Percentiles rank a stretch among this genome's conserved stretches.
Conservation (phyloP, 1,284 basidiomycete species). For the Trichosporon ovoides region DNA sequence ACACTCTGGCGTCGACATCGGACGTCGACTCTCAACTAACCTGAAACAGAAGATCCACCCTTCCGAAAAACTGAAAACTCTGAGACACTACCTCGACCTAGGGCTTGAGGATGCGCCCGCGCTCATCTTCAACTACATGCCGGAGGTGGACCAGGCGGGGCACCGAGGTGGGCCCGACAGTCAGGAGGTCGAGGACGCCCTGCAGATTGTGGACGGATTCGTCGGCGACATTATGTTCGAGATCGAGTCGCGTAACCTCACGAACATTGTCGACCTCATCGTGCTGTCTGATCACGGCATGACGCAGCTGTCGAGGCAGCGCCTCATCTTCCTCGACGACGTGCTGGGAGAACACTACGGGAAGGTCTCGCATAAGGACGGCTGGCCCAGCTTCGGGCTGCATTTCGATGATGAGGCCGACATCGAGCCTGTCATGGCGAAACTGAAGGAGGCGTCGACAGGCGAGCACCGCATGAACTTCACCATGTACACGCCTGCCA, state of each 20-base stretch:
- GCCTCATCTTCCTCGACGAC: slow-evolving; percentile 74
- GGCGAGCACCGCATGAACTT: slow-evolving; percentile 56
- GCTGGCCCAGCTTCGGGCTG: slow-evolving; percentile 30
- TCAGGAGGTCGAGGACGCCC: slow-evolving; percentile 61
- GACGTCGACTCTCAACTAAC: neutral
- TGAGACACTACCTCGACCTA: slow-evolving; percentile 70
- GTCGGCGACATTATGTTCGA: slow-evolving; percentile 61
- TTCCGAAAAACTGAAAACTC: slow-evolving; percentile 64
- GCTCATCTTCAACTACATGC: slow-evolving; percentile 62
- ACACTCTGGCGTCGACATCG: too few species aligned
- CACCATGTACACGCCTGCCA: slow-evolving; percentile 68
- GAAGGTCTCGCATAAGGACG: slow-evolving; percentile 66
- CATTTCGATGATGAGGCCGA: slow-evolving; percentile 7
- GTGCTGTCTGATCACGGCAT: slow-evolving; percentile 93
- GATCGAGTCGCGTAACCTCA: slow-evolving; percentile 66
- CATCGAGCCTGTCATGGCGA: neutral
- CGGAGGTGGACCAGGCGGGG: slow-evolving; percentile 55
- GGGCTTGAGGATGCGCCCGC: slow-evolving; percentile 65
- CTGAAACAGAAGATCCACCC: slow-evolving; percentile 53
- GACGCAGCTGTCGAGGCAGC: slow-evolving; percentile 72
- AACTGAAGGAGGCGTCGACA: neutral
- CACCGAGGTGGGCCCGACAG: slow-evolving; percentile 72
- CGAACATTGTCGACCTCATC: slow-evolving; percentile 75
- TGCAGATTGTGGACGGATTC: slow-evolving; percentile 69
- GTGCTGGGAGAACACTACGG: slow-evolving; percentile 67